Evolutionary conservation across 768 basidiomycete genomes (phyloP), one percentile per base, ranked within the genome.

Genomic region (Grammothele lineata): DNA sequence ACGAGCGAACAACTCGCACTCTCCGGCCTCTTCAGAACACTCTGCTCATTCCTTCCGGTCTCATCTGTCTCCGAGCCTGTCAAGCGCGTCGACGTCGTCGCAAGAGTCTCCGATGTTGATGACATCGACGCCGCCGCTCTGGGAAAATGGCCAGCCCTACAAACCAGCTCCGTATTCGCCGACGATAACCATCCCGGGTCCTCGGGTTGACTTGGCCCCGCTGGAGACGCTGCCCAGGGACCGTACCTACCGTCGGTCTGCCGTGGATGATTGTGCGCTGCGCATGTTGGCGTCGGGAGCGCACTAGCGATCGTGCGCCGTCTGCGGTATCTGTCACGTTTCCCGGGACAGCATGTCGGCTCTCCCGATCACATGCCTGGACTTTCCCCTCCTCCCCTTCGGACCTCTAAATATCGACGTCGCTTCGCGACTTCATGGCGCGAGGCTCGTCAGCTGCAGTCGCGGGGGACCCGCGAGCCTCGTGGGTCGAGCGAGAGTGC

Each of bases 241-340:
- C 35, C 77, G 78, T 53, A 74, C 77, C 6, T 85, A 82, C 45
- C 70, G 74, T 40, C 74, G 85, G 47, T 72, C 81, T 45, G 80
- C 78, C 21, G 56, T 71, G 23, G 85, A 87, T 61, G 85, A 87
- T 54, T 73, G 71, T 49, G 73, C 76, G 32, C 60, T 87, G 56
- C 71, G 83, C 32, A 61, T 75, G 43, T 66, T 81, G 37, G 51
- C 65, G 14, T 47, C 51, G 4, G 53, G 53, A 39, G 50, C 50
- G 47, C 56, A 49, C 23, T 57, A 49, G 50, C 35, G 35, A 6
- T 22, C 23, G 37, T 7, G 19, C 18, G 12, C 23, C 12, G 18
- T 22, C 18, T 17, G 37, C 18, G 6, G 7, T 38, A 8, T 23
- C 24, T 21, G 7, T 4, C 19, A 21, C 19, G 35, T 8, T 12